Evolutionary conservation across 495 filamentous ascomycete genomes (phyloP), one percentile per base, ranked within the genome.

Genomic region (Tetracladium setigerum): DNA sequence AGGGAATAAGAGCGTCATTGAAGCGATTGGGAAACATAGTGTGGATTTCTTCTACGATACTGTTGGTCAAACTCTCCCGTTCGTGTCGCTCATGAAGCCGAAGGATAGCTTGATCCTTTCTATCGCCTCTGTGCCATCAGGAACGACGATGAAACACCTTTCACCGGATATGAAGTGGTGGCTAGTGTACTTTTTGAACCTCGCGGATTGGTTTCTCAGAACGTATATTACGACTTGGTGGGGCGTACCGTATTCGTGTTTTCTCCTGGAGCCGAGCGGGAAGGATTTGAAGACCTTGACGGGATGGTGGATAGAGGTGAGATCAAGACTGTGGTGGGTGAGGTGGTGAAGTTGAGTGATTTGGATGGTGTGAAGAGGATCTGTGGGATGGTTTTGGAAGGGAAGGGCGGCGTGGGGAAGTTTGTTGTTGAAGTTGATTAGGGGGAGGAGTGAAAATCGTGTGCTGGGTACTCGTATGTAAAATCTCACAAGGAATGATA

Each of bases 21-120:
- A 62, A 5, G 64, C 31, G 8, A 64, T 79, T 4, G 68, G 62
- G 0, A 53, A 63, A 4, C 66, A 66, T 12, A 68, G 57, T 7
- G 67, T 78, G 10, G 76, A 82, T 54, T 68, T 76, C 52, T 60
- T 78, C 30, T 70, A 71, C 32, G 77, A 79, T 56, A 78, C 76
- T 56, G 58, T 66, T 49, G 65, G 57, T 22, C 22, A 44, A 47
- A 44, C 56, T 8, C 50, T 64, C 46, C 46, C 54, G 24, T 62
- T 54, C 24, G 61, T 78, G 14, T 49, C 62, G 10, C 55, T 73
- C 1, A 49, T 65, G 51, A 64, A 67, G 33, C n/a, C n/a, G n/a
- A 56, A 67, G 12, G 66, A 58, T 0, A 67, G 72, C 2, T 53
- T 61, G 18, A 58, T 71, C 17, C 55, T 70, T 16, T 66, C 62